Conservation (phyloP, 768 basidiomycete genomes). For the Rubroboletus satanas region DNA sequence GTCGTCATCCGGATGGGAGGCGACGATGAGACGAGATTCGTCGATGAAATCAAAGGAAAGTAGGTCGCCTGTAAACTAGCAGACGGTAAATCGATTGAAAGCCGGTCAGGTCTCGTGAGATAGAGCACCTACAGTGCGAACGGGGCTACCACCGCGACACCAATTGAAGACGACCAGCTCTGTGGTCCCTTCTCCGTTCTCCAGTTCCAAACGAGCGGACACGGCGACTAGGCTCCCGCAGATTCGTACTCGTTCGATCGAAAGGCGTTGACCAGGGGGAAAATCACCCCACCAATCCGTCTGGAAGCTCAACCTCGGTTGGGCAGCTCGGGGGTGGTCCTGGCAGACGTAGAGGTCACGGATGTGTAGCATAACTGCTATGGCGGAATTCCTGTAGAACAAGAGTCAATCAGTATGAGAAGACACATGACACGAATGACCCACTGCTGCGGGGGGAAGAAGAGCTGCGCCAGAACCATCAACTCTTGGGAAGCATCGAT, state of each 20-base stretch:
- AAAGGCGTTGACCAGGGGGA: slow-evolving; percentile 31
- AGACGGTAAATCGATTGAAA: not conserved
- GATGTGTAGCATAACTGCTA: slow-evolving; percentile 40
- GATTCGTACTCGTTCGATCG: slow-evolving; percentile 29
- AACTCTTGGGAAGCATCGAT: slow-evolving; percentile 30
- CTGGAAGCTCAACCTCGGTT: slow-evolving; percentile 26
- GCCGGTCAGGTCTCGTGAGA: not conserved
- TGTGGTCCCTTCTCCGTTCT: slow-evolving; percentile 31
- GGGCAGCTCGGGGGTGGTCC: slow-evolving; percentile 45
- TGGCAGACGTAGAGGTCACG: slow-evolving; percentile 54
- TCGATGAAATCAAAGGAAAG: slow-evolving; percentile 32
- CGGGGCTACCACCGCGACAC: slow-evolving; percentile 24
- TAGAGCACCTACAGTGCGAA: slow-evolving; percentile 24
- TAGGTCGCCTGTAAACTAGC: slow-evolving; percentile 26
- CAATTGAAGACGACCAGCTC: slow-evolving; percentile 31
- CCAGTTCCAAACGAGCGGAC: slow-evolving; percentile 30
- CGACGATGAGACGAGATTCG: slow-evolving; percentile 24
- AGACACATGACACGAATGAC: not conserved
- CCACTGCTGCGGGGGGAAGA: slow-evolving; percentile 28
- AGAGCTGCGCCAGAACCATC: slow-evolving; percentile 30
- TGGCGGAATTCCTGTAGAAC: slow-evolving; percentile 24
- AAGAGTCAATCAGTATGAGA: not conserved
- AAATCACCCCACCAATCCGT: slow-evolving; percentile 35
- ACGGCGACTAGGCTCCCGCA: slow-evolving; percentile 23
- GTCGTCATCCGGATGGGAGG: slow-evolving; percentile 33